Percentiles rank a stretch among this genome's conserved stretches.
Evolutionary conservation across 768 basidiomycete genomes (phyloP).

Genomic region (Pulveroboletus sp.): DNA sequence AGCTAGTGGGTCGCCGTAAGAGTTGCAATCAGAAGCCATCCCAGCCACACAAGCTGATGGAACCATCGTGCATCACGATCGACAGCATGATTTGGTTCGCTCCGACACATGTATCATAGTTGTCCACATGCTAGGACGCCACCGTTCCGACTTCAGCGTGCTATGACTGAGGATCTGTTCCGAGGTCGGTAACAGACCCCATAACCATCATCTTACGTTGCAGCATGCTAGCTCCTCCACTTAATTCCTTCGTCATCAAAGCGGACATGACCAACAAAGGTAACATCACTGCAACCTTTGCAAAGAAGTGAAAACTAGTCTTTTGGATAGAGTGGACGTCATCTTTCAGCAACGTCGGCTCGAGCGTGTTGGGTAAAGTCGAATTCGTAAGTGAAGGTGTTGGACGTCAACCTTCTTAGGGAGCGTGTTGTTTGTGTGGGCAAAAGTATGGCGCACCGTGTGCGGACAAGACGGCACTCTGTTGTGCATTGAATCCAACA

Average conservation of each 20-base stretch:
- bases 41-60: neutral
- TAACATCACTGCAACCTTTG: neutral
- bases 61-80: neutral
- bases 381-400: too few relatives aligned
- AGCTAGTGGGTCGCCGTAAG: neutral
- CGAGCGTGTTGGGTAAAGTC: neutral
- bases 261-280: neutral
- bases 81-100: conserved; percentile 5
- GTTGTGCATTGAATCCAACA: too few relatives aligned
- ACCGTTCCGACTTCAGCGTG: neutral
- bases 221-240: neutral
- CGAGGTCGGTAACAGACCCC: neutral
- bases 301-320: neutral
- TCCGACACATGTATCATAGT: neutral
- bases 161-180: neutral
- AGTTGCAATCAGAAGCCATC: neutral
- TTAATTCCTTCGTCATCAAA: neutral
- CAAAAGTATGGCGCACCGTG: too few relatives aligned
- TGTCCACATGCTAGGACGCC: neutral
- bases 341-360: neutral
- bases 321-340: too few relatives aligned
- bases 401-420: too few relatives aligned
- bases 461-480: too few relatives aligned
- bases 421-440: too few relatives aligned
- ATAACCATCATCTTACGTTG: too few relatives aligned